Evolutionary conservation across 2,329 filamentous ascomycete species (phyloP).

Genomic region (Fusarium nanum): DNA sequence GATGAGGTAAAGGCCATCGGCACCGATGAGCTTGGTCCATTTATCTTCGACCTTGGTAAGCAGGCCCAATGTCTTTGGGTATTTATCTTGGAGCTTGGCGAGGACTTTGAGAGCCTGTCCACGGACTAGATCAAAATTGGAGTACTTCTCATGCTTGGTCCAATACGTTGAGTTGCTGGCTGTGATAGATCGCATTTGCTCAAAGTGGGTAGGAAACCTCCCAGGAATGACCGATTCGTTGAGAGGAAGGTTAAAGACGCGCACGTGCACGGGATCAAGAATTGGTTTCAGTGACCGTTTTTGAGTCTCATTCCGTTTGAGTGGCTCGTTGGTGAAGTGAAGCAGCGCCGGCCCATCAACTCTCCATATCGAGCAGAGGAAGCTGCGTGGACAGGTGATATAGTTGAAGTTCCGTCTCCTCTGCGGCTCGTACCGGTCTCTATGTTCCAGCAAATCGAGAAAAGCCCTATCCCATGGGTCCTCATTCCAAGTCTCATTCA

Average conservation of each 20-base stretch:
- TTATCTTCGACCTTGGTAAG: not conserved
- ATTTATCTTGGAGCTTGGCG: not conserved
- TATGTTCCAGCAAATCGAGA: not conserved
- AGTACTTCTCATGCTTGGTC: not conserved
- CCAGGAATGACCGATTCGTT: not conserved
- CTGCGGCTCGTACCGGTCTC: not conserved
- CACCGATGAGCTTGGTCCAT: not conserved
- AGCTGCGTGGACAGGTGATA: not conserved
- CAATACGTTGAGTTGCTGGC: not conserved
- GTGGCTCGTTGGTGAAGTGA: not conserved
- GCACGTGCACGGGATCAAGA: not conserved
- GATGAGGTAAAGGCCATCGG: no score
- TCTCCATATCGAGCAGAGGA: not conserved
- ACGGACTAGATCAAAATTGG: not conserved
- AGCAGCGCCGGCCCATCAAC: not conserved
- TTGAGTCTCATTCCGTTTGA: fast-evolving
- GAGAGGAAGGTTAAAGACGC: not conserved
- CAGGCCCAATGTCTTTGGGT: not conserved
- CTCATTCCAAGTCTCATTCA: not conserved
- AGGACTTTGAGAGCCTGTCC: not conserved
- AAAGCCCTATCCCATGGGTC: conserved; percentile 5
- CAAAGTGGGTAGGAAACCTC: not conserved
- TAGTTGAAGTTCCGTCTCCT: not conserved
- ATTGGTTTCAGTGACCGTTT: not conserved
- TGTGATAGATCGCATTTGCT: conserved; percentile 4